These are phyloP conservation scores for Rhynchospora tenuis DNA, from an alignment of 176 grass and related monocot species.

Conservation along the genomic window DNA sequence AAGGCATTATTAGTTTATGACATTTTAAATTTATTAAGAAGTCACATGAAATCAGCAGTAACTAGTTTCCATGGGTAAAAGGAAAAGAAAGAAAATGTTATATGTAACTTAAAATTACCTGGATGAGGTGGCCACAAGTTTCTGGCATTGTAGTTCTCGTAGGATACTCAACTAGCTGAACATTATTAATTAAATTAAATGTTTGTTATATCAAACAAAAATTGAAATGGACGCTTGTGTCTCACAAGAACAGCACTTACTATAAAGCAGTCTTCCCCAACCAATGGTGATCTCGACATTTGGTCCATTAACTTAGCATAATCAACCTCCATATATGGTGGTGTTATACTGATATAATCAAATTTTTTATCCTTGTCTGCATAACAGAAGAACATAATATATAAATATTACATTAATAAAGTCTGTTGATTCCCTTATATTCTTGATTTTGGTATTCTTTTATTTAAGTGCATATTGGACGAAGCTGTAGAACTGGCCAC, in stretches of 20 bases:
- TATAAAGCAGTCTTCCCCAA: slow-evolving; percentile 93
- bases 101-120: slow-evolving; percentile 31
- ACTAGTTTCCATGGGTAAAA: neutral
- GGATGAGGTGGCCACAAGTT: slow-evolving; percentile 68
- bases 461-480: neutral
- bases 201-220: slow-evolving; percentile 15
- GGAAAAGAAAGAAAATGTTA: neutral
- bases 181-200: slow-evolving; percentile 34
- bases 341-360: slow-evolving; percentile 95
- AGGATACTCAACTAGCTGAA: slow-evolving; percentile 86
- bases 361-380: slow-evolving; percentile 53
- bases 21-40: neutral
- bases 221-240: slow-evolving; percentile 10
- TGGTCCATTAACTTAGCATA: slow-evolving; percentile 65
- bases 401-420: neutral
- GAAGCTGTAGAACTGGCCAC: neutral
- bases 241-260: slow-evolving; percentile 39
- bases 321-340: slow-evolving; percentile 76
- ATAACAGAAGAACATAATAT: neutral
- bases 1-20: neutral
- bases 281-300: slow-evolving; percentile 65
- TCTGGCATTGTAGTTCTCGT: slow-evolving; percentile 70
- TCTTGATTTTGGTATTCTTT: neutral
- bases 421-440: neutral
- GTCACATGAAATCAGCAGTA: slow-evolving; percentile 17